Evolutionary conservation across 1,284 basidiomycete genomes (phyloP), one percentile per base, ranked within the genome.

Genomic region (Cerioporus squamosus): DNA sequence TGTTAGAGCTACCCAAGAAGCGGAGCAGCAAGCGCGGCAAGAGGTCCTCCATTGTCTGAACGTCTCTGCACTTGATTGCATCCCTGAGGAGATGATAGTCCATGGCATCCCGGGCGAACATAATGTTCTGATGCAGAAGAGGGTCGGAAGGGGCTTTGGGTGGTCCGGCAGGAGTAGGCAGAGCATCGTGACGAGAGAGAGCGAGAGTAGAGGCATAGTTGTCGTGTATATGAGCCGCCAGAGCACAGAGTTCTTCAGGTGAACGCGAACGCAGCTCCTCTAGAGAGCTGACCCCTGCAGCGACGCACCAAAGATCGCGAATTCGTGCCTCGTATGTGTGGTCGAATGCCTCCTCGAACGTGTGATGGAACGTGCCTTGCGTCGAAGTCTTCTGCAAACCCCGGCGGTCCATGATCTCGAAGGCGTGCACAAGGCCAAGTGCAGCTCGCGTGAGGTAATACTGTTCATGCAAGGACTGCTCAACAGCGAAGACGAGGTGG

Each of bases 31-130:
- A 48, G 0, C 50, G 61, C 0, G 74, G 75, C 2, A 77, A 53
- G 10, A 72, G 23, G 17, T 66, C 69, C 53, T 78, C 71, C 66
- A 79, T 75, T 0, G 63, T 24, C 0, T 75, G 74, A 17, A 79
- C 70, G 63, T 80, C 75, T 0, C 78, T 77, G 20, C 46, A 14
- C 24, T 61, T 60, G 23, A 79, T 76, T 0, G 76, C 75, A 2
- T 71, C 55, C 17, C 66, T 49, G 0, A 79, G 64, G 8, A 68
- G 63, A 39, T 77, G 55, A 55, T 77, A 79, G 4, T 66, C 61
- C 0, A 79, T 66, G 0, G 75, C 55, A 61, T 78, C 75, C 1
- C 65, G 59, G 49, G 72, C 74, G 60, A 69, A 75, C 71, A 73
- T 69, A 0, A 71, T 65, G 2, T 63, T 50, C 42, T 75, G 72